Percentiles rank a stretch among this genome's conserved stretches.
Conservation (phyloP, 495 filamentous ascomycete species). For the Cetradonia linearis region DNA sequence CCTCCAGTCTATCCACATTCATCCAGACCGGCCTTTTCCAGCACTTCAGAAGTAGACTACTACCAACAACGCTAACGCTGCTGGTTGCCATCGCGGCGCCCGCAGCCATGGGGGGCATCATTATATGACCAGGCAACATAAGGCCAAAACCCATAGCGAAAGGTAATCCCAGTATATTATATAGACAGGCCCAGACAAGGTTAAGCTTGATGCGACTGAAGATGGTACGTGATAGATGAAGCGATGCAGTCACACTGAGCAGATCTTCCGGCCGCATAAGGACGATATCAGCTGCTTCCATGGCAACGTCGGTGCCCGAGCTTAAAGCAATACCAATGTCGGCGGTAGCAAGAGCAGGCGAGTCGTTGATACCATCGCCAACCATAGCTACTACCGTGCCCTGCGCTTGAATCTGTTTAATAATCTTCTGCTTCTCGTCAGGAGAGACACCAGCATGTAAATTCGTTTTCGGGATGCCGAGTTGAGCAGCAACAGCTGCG, state of each 20-base stretch:
- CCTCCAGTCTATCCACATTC: conserved; percentile 55
- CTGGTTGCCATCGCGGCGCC: conserved; percentile 89
- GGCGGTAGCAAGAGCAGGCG: conserved; percentile 85
- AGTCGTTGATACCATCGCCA: conserved; percentile 98
- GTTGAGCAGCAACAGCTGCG: conserved; percentile 64
- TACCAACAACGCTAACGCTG: conserved; percentile 81
- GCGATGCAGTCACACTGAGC: conserved; percentile 76
- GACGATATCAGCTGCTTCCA: conserved; percentile 94
- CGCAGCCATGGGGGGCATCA: conserved; percentile 88
- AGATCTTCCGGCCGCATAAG: conserved; percentile 89
- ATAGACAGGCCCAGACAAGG: conserved; percentile 79
- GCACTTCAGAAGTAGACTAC: conserved; percentile 71
- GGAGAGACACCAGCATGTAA: conserved; percentile 79
- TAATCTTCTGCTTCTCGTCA: conserved; percentile 76
- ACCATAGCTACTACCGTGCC: conserved; percentile 90
- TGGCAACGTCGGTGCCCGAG: conserved; percentile 89
- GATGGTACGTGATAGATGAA: conserved; percentile 73
- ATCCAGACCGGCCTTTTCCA: conserved; percentile 89
- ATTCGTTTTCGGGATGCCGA: conserved; percentile 65
- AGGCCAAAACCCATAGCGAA: conserved; percentile 84
- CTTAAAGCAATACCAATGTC: conserved; percentile 87
- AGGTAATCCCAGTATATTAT: conserved; percentile 85
- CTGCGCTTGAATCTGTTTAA: conserved; percentile 58
- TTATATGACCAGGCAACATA: conserved; percentile 80
- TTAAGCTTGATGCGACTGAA: conserved; percentile 93